Conservation (phyloP, 495 filamentous ascomycete genomes). For the Terfezia claveryi region DNA sequence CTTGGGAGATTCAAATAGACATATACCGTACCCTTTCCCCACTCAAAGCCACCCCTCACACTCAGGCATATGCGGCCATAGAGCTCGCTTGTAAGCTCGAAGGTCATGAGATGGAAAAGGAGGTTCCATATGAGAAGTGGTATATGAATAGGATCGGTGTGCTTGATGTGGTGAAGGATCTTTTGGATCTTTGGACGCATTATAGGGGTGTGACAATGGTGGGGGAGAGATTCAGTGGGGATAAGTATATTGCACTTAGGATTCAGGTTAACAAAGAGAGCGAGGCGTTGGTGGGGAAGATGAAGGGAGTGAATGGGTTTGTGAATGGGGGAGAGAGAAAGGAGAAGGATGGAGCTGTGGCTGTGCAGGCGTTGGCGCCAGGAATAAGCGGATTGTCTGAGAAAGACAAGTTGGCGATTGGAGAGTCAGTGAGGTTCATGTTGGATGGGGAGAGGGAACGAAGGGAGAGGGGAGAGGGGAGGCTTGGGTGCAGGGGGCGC, state of each 20-base stretch:
- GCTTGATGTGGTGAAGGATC: conserved; percentile 66
- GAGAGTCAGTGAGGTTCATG: conserved; percentile 76
- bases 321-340: not conserved
- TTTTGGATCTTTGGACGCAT: conserved; percentile 56
- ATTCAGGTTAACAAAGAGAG: not conserved
- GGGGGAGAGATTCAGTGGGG: not conserved
- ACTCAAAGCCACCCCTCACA: conserved; percentile 59
- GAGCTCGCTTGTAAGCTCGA: conserved; percentile 54
- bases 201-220: not conserved
- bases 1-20: conserved; percentile 67
- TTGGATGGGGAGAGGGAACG: conserved; percentile 58
- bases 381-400: not conserved
- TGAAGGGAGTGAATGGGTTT: not conserved
- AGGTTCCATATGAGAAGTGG: conserved; percentile 23
- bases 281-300: not conserved
- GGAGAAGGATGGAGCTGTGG: not conserved
- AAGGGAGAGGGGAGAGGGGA: conserved; percentile 47
- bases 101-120: conserved; percentile 26
- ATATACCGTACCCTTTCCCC: conserved; percentile 82
- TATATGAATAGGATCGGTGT: conserved; percentile 44
- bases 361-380: conserved; percentile 4
- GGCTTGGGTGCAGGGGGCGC: conserved; percentile 12
- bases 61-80: conserved; percentile 59
- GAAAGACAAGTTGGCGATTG: conserved; percentile 23
- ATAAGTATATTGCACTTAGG: not conserved